phyloP scores from a whole-genome alignment of 2,329 filamentous ascomycete genomes.

The Ophiostoma himal-ulmi region DNA sequence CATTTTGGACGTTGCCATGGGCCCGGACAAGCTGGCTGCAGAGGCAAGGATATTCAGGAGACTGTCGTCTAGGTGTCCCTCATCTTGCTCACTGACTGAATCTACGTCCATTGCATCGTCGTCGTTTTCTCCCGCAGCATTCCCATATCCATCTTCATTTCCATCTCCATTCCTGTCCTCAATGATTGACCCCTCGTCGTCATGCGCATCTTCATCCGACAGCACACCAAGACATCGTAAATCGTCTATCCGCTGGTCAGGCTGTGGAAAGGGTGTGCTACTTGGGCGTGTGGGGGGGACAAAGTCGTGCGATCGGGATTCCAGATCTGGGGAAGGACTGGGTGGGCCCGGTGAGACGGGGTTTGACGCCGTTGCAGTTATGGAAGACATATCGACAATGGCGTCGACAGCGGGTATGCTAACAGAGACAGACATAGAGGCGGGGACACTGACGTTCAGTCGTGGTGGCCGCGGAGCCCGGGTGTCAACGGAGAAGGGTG shows the following conservation, averaged over 20 bases:
- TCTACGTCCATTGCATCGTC: conserved; percentile 29
- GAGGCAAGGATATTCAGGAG: background rate
- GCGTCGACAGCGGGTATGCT: conserved; percentile 33
- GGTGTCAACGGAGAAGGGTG: conserved; percentile 26
- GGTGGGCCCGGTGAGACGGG: conserved; percentile 51
- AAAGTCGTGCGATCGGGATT: conserved; percentile 43
- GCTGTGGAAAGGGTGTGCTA: conserved; percentile 55
- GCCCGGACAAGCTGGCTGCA: background rate
- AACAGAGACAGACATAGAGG: conserved; percentile 27
- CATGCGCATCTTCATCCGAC: conserved; percentile 25
- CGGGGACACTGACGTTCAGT: conserved; percentile 25
- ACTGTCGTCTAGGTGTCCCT: conserved; percentile 15
- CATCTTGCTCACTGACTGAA: background rate
- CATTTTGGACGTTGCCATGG: conserved; percentile 2
- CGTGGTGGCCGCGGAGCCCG: conserved; percentile 25
- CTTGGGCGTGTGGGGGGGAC: conserved; percentile 49
- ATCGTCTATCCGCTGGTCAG: conserved; percentile 44
- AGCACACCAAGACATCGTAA: conserved; percentile 38
- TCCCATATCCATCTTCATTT: background rate
- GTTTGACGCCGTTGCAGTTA: conserved; percentile 46
- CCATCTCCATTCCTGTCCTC: background rate
- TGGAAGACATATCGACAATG: conserved; percentile 40
- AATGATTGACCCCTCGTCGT: background rate
- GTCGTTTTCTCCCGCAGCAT: conserved; percentile 16
- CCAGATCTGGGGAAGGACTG: conserved; percentile 44